Evolutionary conservation across 805 yeast genomes (phyloP).

Genomic region (Candida loeiensis): DNA sequence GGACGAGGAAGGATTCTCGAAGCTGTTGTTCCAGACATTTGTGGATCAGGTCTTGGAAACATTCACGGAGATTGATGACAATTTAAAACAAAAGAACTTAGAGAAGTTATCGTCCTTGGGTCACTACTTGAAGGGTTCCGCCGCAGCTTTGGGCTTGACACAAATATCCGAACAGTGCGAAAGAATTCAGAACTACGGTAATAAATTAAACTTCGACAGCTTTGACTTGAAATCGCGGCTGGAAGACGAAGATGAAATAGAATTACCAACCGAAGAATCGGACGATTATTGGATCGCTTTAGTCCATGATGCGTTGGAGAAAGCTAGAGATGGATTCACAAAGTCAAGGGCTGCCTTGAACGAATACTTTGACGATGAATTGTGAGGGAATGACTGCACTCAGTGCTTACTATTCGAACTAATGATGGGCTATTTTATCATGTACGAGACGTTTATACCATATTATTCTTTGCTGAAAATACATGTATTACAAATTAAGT

Average conservation of each 20-base stretch:
- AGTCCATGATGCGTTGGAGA: constrained; percentile 50
- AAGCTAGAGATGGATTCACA: constrained; percentile 49
- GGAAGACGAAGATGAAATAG: constrained; percentile 9
- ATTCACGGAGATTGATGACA: constrained; percentile 62
- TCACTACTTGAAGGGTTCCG: constrained; percentile 91
- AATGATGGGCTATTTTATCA: background rate
- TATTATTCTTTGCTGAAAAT: constrained; percentile 1
- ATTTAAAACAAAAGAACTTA: constrained; percentile 47
- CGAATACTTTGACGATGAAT: constrained; percentile 45
- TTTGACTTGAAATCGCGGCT: constrained; percentile 23
- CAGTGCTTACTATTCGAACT: background rate
- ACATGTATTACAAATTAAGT: too few species aligned
- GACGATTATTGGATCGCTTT: constrained; percentile 42
- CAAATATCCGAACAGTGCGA: constrained; percentile 87
- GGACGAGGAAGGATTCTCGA: constrained; percentile 88
- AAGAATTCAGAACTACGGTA: constrained; percentile 87
- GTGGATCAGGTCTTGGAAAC: constrained; percentile 87
- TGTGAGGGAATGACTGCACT: constrained; percentile 6
- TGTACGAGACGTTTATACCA: background rate
- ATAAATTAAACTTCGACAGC: constrained; percentile 41
- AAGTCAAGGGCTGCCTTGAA: constrained; percentile 49
- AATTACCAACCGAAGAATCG: constrained; percentile 10
- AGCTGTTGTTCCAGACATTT: constrained; percentile 73
- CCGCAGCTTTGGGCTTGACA: constrained; percentile 86
- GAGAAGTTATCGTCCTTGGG: constrained; percentile 70